Percentiles rank a stretch among this genome's conserved stretches.
Conservation (phyloP, 257 asterid species). For the Lantana camara region DNA sequence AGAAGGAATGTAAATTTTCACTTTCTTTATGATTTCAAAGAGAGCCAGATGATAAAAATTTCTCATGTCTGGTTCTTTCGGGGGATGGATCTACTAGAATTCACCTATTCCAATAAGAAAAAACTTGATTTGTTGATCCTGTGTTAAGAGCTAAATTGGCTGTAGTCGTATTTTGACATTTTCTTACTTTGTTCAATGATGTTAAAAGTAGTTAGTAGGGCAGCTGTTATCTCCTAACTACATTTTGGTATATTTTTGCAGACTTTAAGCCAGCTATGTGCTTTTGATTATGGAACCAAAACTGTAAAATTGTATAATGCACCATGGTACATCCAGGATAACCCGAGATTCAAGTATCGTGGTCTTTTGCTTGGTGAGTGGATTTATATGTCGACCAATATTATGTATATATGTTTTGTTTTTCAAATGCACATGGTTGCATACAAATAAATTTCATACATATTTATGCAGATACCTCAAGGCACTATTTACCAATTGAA, state of each 20-base stretch:
- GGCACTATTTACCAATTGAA: slow-evolving; percentile 83
- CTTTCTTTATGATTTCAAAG: slow-evolving; percentile 2
- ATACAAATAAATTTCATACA: slow-evolving; percentile 15
- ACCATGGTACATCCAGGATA: slow-evolving; percentile 92
- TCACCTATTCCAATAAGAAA: too few species aligned
- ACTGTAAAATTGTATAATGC: slow-evolving; percentile 63
- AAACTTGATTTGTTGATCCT: too few species aligned
- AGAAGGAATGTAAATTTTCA: slow-evolving; percentile 2
- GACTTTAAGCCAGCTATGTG: slow-evolving; percentile 89
- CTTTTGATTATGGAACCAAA: slow-evolving; percentile 75
- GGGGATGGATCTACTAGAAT: too few species aligned
- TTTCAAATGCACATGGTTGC: slow-evolving; percentile 7
- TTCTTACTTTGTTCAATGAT: slow-evolving; percentile 4
- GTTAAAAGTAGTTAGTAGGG: slow-evolving; percentile 1
- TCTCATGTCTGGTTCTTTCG: too few species aligned
- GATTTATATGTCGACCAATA: slow-evolving; percentile 23
- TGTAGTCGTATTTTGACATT: slow-evolving; percentile 2
- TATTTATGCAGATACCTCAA: slow-evolving; percentile 75
- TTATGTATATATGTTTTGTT: slow-evolving; percentile 18
- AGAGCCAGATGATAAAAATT: too few species aligned
- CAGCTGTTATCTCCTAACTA: slow-evolving; percentile 20
- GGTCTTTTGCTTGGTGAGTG: slow-evolving; percentile 80
- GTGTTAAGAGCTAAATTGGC: too few species aligned
- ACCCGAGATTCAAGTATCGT: slow-evolving; percentile 82
- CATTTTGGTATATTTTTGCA: slow-evolving; percentile 37